Conservation (phyloP, 2,329 filamentous ascomycete species). For the Penicillium glabrum region DNA sequence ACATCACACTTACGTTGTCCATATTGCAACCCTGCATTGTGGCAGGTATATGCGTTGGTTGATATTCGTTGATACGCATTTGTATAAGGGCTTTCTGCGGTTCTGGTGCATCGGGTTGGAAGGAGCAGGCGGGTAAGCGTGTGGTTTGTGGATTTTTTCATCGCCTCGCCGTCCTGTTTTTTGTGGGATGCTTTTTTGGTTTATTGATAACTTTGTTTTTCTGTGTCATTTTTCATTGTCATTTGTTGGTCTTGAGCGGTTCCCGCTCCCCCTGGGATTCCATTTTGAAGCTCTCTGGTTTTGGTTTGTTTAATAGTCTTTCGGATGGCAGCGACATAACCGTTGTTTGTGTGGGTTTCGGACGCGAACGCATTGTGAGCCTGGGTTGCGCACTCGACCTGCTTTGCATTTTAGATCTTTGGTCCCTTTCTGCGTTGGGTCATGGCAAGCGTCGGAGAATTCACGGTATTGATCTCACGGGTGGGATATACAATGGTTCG, state of each 20-base stretch:
- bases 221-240: constrained; percentile 5
- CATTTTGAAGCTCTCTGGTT: constrained; percentile 14
- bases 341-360: constrained; percentile 16
- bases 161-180: constrained; percentile 23
- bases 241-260: constrained; percentile 21
- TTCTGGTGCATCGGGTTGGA: constrained; percentile 46
- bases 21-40: constrained; percentile 39
- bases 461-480: constrained; percentile 40
- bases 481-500: constrained; percentile 40
- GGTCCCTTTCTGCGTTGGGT: constrained; percentile 35
- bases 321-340: constrained; percentile 15
- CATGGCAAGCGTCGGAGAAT: constrained; percentile 40
- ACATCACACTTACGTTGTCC: constrained; percentile 31
- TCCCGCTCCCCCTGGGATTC: constrained; percentile 17
- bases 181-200: constrained; percentile 21
- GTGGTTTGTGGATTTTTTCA: constrained; percentile 34
- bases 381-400: constrained; percentile 25
- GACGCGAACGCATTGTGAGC: constrained; percentile 24
- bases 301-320: constrained; percentile 10
- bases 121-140: constrained; percentile 46
- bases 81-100: constrained; percentile 45
- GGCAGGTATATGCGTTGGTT: constrained; percentile 39
- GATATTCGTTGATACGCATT: constrained; percentile 42
- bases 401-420: constrained; percentile 33
- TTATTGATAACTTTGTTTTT: constrained; percentile 19